Base-by-base conservation (phyloP, 148 eudicot genomes). In the Simmondsia chinensis region DNA sequence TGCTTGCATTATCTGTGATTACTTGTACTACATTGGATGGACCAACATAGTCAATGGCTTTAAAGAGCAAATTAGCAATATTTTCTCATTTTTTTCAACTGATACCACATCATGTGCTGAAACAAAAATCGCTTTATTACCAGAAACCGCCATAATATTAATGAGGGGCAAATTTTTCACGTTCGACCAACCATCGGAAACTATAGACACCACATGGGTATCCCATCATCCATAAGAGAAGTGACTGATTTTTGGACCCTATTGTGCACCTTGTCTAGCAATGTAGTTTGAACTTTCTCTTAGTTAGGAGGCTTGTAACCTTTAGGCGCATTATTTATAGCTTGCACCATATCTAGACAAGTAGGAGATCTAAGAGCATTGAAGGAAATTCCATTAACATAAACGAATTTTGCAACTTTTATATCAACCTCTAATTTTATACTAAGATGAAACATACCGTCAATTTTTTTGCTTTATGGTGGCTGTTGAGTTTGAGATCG, bases 181-280 rank as follows among this genome's bases (percentile, higher is more conserved):
- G 21, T 60, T 51, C 1, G 35, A 30, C 65, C 58, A 60, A 0
- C 66, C 54, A 61, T 53, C 45, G 0, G 60, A 39, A 2, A 63
- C 39, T 1, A 63, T 48, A 2, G 68, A 63, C n/a, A n/a, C n/a
- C 3, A 28, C 32, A 8, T 51, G 39, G 1, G 46, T 44, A 7
- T 5, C 1, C 51, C 39, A 1, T 50, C 55, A 14, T 48, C 45
- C 28, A 40, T 34, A 0, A 48, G 5, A 0, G 45, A 33, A 27
- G 41, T 9, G 3, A 55, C 33, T 7, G 39, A 50, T n/a, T 46
- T 33, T 1, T 54, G 56, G 1, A 48, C 12, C 0, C 48, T 34
- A 9, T 22, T 20, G 21, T 55, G 10, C 3, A 15, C 21, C 8
- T 54, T 61, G 28, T 40, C 45, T 10, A 48, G 11, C 11, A 47